phyloP scores from a whole-genome alignment of 2,329 filamentous ascomycete genomes.

The Botrytis porri region DNA sequence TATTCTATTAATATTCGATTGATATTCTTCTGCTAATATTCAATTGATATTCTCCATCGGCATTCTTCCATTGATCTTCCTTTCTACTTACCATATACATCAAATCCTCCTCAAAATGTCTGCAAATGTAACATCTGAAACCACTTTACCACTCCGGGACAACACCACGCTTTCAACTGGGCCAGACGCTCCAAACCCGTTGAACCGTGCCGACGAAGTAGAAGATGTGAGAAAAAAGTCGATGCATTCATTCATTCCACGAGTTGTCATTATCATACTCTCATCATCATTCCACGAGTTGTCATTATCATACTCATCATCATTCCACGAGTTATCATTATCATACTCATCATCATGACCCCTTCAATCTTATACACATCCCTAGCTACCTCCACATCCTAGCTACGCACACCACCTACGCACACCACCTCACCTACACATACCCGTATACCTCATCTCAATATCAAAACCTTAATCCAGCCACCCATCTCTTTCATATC shows the following conservation, averaged over 20 bases:
- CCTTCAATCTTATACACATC: neutral
- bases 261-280: neutral
- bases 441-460: neutral
- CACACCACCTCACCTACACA: too few relatives aligned
- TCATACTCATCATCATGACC: neutral
- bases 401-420: neutral
- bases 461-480: neutral
- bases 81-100: too few relatives aligned
- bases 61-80: too few relatives aligned
- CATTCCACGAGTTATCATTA: neutral
- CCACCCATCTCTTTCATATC: neutral
- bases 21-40: too few relatives aligned
- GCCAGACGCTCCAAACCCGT: constrained; percentile 14
- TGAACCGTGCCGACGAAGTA: constrained; percentile 45
- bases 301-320: neutral
- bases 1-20: too few relatives aligned
- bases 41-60: too few relatives aligned
- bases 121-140: neutral
- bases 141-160: constrained; percentile 21
- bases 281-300: neutral
- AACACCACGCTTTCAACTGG: neutral
- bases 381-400: neutral
- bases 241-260: neutral
- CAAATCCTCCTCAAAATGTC: constrained; percentile 7
- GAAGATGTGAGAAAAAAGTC: constrained; percentile 44